Conservation (phyloP, 2,329 filamentous ascomycete species). For the Neonectria ditissima region DNA sequence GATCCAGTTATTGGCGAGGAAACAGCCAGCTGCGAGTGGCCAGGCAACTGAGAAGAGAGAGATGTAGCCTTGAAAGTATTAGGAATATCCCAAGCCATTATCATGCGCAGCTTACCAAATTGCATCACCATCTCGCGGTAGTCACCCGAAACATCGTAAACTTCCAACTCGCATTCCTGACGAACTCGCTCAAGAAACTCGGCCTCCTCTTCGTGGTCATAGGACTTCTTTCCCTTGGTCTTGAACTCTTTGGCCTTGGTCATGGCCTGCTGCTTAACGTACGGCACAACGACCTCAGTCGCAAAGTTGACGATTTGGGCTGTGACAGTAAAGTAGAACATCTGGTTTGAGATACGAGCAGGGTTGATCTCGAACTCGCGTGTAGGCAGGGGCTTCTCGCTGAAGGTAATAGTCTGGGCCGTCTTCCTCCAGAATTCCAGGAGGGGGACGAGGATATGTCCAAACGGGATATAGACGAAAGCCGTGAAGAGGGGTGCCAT, state of each 20-base stretch:
- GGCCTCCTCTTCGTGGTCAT: constrained; percentile 81
- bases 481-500: constrained; percentile 91
- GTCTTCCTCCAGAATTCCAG: constrained; percentile 83
- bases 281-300: constrained; percentile 87
- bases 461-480: constrained; percentile 95
- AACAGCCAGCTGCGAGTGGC: constrained; percentile 91
- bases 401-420: constrained; percentile 79
- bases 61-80: constrained; percentile 73
- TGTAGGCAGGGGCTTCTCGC: constrained; percentile 76
- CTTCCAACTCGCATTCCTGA: constrained; percentile 81
- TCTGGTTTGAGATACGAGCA: constrained; percentile 84
- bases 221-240: constrained; percentile 64
- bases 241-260: constrained; percentile 84
- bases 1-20: constrained; percentile 95
- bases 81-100: neutral
- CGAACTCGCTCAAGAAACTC: constrained; percentile 85
- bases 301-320: constrained; percentile 90
- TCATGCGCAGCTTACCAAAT: constrained; percentile 62
- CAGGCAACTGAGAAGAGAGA: constrained; percentile 93
- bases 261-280: constrained; percentile 81
- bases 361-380: constrained; percentile 84
- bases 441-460: constrained; percentile 83
- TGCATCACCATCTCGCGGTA: constrained; percentile 95
- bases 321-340: constrained; percentile 96
- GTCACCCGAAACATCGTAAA: constrained; percentile 91